phyloP scores from a whole-genome alignment of 306 rosid genomes.

The Sphenostylis stenocarpa region DNA sequence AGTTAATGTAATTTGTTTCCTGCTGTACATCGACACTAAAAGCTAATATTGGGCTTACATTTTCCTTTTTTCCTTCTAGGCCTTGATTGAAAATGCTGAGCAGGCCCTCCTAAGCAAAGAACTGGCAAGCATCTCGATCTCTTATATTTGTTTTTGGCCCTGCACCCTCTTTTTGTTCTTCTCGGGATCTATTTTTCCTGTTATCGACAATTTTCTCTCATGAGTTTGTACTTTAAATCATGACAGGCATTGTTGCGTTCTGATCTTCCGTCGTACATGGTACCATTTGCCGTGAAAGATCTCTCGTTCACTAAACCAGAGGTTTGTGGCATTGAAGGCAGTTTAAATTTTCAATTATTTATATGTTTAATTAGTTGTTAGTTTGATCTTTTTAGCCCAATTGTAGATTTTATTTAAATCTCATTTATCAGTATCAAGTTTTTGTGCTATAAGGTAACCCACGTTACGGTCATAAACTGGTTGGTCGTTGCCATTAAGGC shows the following conservation, averaged over 20 bases:
- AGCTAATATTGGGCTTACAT: constrained; percentile 9
- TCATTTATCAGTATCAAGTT: constrained; percentile 12
- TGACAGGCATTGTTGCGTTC: constrained; percentile 82
- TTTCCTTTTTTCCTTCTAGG: constrained; percentile 46
- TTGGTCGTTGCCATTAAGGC: background rate
- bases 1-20: background rate
- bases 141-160: background rate
- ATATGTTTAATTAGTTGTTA: constrained; percentile 15
- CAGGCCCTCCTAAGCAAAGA: constrained; percentile 94
- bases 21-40: background rate
- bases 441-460: constrained; percentile 13
- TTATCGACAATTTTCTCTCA: constrained; percentile 22
- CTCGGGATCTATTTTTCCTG: background rate
- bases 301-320: constrained; percentile 73
- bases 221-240: constrained; percentile 27
- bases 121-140: constrained; percentile 61
- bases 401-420: background rate
- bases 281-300: constrained; percentile 67
- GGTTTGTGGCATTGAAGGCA: constrained; percentile 54
- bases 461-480: background rate
- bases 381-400: background rate
- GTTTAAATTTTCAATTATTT: background rate
- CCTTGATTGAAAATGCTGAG: constrained; percentile 77
- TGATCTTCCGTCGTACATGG: constrained; percentile 95
- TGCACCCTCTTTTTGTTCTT: background rate